These are phyloP conservation scores for Cytospora mali DNA, from an alignment of 2,329 filamentous ascomycete species.

Conservation along the genomic window DNA sequence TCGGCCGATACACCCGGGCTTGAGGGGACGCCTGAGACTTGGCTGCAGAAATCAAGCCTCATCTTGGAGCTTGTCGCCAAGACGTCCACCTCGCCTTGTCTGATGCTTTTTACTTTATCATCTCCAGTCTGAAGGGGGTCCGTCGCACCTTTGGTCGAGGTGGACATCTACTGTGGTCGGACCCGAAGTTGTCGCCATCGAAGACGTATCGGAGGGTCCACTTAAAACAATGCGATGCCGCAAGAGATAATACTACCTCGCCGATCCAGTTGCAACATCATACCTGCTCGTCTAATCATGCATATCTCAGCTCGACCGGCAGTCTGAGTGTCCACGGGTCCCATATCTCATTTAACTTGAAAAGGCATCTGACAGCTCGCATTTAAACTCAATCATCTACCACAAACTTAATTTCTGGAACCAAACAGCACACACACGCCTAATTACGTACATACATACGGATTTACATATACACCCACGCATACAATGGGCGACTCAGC, in stretches of 20 bases:
- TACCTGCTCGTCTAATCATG: not conserved
- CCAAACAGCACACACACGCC: not conserved
- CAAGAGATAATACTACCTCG: not conserved
- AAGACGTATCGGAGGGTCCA: not conserved
- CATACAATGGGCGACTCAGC: constrained; percentile 24
- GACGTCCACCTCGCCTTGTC: no score
- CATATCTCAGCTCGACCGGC: not conserved
- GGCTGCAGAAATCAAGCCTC: no score
- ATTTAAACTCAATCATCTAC: not conserved
- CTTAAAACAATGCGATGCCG: not conserved
- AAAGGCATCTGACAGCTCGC: not conserved
- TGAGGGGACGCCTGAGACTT: no score
- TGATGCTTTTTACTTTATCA: no score
- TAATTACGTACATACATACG: not conserved
- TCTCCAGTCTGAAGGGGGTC: no score
- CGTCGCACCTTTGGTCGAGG: not conserved
- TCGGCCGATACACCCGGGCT: no score
- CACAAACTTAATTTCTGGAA: not conserved
- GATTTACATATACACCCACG: not conserved
- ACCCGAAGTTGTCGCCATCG: not conserved
- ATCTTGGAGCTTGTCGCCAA: no score
- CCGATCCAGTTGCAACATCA: not conserved
- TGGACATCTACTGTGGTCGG: not conserved
- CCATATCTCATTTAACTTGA: not conserved
- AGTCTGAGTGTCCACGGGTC: not conserved